Evolutionary conservation across 352 stramenopile genomes (phyloP).

Genomic region (Pythium insidiosum): DNA sequence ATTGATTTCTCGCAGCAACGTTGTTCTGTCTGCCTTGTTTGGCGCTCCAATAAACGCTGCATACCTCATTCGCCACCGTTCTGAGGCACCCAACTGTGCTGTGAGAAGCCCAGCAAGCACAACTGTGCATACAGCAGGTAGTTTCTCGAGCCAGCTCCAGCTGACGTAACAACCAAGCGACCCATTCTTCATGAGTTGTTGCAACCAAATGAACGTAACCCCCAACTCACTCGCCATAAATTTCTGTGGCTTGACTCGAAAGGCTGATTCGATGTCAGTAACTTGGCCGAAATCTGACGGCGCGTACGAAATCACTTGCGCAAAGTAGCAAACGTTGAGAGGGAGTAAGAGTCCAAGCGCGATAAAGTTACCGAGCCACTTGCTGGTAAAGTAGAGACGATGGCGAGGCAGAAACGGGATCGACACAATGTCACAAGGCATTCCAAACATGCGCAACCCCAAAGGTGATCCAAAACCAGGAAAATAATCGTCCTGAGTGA

Average conservation of each 20-base stretch:
- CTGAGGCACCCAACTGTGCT: conserved; percentile 26
- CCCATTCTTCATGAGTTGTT: conserved; percentile 19
- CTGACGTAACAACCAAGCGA: conserved; percentile 39
- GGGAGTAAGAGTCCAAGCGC: conserved; percentile 39
- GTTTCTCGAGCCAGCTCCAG: conserved; percentile 37
- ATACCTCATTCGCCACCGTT: conserved; percentile 22
- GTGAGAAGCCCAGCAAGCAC: conserved; percentile 11
- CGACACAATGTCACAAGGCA: conserved; percentile 20
- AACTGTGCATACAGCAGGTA: conserved; percentile 23
- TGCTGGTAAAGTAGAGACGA: conserved; percentile 26
- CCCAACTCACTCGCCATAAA: too few species aligned
- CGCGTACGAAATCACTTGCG: conserved; percentile 31
- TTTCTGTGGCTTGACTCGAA: conserved; percentile 4
- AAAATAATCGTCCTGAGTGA: conserved; percentile 44
- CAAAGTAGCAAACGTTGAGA: conserved; percentile 37
- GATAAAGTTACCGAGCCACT: conserved; percentile 37
- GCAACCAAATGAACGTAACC: too few species aligned
- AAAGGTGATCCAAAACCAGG: conserved; percentile 29
- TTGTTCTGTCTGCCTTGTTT: conserved; percentile 1
- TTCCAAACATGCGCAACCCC: conserved; percentile 30
- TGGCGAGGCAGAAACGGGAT: conserved; percentile 11
- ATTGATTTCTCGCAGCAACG: conserved; percentile 8
- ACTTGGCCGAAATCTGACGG: conserved; percentile 26
- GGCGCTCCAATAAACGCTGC: conserved; percentile 23
- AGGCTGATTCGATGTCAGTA: conserved; percentile 2